Evolutionary conservation across 495 filamentous ascomycete species (phyloP).

Genomic region (Aspergillus ellipticus): DNA sequence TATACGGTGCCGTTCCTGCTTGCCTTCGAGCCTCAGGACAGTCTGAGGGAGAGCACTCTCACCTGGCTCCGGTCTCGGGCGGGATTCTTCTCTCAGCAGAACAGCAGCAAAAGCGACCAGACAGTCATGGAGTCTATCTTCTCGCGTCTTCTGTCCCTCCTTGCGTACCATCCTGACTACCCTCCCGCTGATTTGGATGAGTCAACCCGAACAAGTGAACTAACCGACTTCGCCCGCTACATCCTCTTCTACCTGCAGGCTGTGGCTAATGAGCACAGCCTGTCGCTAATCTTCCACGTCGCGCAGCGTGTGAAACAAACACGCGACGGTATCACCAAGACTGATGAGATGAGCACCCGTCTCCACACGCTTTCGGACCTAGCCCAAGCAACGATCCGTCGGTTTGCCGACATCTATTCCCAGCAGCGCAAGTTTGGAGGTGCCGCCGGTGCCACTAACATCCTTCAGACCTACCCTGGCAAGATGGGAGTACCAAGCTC

Average conservation of each 20-base stretch:
- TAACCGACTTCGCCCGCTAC: slow-evolving; percentile 79
- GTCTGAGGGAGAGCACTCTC: slow-evolving; percentile 65
- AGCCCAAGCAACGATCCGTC: slow-evolving; percentile 73
- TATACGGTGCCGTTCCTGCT: slow-evolving; percentile 84
- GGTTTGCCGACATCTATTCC: slow-evolving; percentile 63
- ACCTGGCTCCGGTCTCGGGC: slow-evolving; percentile 88
- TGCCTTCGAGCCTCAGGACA: slow-evolving; percentile 75
- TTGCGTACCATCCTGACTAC: slow-evolving; percentile 96
- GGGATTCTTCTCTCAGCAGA: slow-evolving; percentile 39
- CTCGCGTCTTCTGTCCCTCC: slow-evolving; percentile 75
- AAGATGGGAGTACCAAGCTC: slow-evolving; percentile 76
- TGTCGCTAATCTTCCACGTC: slow-evolving; percentile 85
- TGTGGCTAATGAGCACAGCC: slow-evolving; percentile 80
- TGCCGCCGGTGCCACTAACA: slow-evolving; percentile 67
- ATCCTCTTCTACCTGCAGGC: slow-evolving; percentile 82
- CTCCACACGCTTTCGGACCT: slow-evolving; percentile 89
- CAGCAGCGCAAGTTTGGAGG: slow-evolving; percentile 48
- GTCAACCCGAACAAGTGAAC: slow-evolving; percentile 57
- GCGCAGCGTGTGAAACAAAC: slow-evolving; percentile 91
- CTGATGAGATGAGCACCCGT: slow-evolving; percentile 47
- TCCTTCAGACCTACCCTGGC: slow-evolving; percentile 73
- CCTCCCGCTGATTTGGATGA: slow-evolving; percentile 40
- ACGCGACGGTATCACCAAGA: slow-evolving; percentile 66
- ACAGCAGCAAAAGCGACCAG: slow-evolving; percentile 37
- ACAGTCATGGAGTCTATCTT: slow-evolving; percentile 80